Evolutionary conservation across 2,329 filamentous ascomycete genomes (phyloP), one percentile per base, ranked within the genome.

Genomic region (Westerdykella aurantiaca): DNA sequence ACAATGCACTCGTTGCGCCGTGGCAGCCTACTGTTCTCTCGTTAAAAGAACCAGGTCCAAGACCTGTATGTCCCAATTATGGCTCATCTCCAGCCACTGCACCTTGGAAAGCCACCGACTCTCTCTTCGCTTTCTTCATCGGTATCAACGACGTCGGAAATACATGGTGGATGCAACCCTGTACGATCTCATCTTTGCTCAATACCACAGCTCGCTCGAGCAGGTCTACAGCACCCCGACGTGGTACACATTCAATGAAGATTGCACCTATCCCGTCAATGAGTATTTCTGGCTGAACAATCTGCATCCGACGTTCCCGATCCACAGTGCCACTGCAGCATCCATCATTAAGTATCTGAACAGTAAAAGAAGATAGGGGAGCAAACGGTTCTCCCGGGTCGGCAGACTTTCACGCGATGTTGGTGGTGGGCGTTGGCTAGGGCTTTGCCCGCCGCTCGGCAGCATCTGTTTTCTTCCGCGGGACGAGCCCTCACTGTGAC

Each of bases 201-300:
- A 62, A 3, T 73, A 72, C 44, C 52, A 53, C 6, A 46, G 48
- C 1, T 59, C 71, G 1, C 55, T 72, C 3, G 63, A 69, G 5
- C 47, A 66, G 23, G 55, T 76, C 5, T 75, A 76, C 56, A 56
- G 55, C 2, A 63, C 66, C 1, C 57, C 66, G 2, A 57, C 50
- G 0, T 67, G 64, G 61, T 65, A 70, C 41, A 66, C 65, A 1
- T 62, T 58, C n/a, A 51, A 66, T 34, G 45, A 57, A 14, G 70
- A 67, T 38, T 83, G 81, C 57, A 68, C 69, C 1, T 61, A 78
- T 37, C 67, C 77, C 0, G 78, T 82, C 2, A 77, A 83, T 55
- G 66, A 83, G 63, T 83, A 83, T 57, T 75, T 83, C 52, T 84
- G 80, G 81, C 66, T 83, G 23, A 83, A 84, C 52, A 70, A 62